Conservation (phyloP, 106 monocot species). For the Allium fistulosum region DNA sequence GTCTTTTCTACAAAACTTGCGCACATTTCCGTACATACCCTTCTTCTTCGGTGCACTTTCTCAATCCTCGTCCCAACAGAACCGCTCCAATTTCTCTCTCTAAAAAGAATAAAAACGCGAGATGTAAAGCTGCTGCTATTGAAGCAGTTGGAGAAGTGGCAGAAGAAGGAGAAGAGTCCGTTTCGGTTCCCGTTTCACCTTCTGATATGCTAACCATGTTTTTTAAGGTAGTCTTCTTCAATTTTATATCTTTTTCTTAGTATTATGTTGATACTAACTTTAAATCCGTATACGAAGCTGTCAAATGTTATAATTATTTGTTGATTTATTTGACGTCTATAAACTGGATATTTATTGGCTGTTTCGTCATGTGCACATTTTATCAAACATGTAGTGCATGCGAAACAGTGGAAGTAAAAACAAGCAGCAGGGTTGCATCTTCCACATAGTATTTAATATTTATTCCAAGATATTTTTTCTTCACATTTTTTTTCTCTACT, state of each 20-base stretch:
- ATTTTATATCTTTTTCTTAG: not conserved
- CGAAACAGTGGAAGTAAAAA: too few species aligned
- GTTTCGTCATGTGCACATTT: too few species aligned
- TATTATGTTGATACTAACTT: not conserved
- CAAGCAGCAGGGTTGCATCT: too few species aligned
- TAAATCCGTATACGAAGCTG: too few species aligned
- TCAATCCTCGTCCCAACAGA: conserved; percentile 8
- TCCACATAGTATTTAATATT: too few species aligned
- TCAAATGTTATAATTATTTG: too few species aligned
- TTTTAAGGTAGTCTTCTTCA: conserved; percentile 42
- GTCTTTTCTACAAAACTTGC: not conserved
- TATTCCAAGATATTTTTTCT: too few species aligned
- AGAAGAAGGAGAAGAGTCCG: conserved; percentile 16
- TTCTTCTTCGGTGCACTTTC: not conserved
- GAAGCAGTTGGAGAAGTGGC: conserved; percentile 3
- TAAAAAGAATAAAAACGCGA: not conserved
- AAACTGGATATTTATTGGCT: too few species aligned
- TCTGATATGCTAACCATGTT: conserved; percentile 87
- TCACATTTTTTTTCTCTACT: too few species aligned
- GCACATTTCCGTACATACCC: not conserved
- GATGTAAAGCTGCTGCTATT: not conserved
- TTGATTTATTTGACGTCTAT: too few species aligned
- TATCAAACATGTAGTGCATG: too few species aligned
- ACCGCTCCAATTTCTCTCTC: not conserved
- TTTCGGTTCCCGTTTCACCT: conserved; percentile 74